These are phyloP conservation scores for Trichophyton benhamiae DNA, from an alignment of 2,329 filamentous ascomycete species.

Conservation along the genomic window DNA sequence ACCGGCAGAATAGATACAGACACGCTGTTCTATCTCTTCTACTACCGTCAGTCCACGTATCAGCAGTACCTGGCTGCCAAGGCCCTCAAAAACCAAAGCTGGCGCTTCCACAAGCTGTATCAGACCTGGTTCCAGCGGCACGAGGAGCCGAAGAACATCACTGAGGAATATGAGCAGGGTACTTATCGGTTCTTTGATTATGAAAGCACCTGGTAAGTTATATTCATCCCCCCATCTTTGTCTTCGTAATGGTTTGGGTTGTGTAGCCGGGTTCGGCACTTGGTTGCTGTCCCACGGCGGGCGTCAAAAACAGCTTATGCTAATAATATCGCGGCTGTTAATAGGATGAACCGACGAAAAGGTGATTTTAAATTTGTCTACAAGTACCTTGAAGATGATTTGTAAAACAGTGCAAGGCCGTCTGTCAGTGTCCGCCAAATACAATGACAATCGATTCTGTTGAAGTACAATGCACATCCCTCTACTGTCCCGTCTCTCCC, in stretches of 20 bases:
- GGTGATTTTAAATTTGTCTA: conserved; percentile 98
- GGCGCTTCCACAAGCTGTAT: conserved; percentile 99
- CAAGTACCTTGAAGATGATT: conserved; percentile 92
- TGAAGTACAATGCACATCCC: neutral
- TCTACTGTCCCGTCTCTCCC: neutral
- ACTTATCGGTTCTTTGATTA: conserved; percentile 99
- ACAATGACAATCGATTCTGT: neutral
- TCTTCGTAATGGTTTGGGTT: neutral
- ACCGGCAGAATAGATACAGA: conserved; percentile 74
- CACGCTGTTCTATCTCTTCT: conserved; percentile 96
- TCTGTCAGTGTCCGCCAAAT: neutral
- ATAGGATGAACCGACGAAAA: conserved; percentile 96
- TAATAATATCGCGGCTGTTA: neutral
- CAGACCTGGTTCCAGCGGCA: conserved; percentile 99
- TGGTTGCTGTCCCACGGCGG: neutral
- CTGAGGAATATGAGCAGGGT: conserved; percentile 95
- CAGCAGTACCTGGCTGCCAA: conserved; percentile 93
- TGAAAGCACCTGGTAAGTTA: conserved; percentile 84
- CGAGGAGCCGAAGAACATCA: conserved; percentile 96
- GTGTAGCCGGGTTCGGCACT: neutral
- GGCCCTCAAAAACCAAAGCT: conserved; percentile 95
- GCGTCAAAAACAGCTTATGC: neutral
- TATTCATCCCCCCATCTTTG: neutral
- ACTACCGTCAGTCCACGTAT: conserved; percentile 92
- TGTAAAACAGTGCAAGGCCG: conserved; percentile 35